A percentile compares a stretch with the other conserved stretches of the same genome.
These are phyloP conservation scores for Filosporella fistucella DNA, from an alignment of 495 filamentous ascomycete species.

Conservation along the genomic window DNA sequence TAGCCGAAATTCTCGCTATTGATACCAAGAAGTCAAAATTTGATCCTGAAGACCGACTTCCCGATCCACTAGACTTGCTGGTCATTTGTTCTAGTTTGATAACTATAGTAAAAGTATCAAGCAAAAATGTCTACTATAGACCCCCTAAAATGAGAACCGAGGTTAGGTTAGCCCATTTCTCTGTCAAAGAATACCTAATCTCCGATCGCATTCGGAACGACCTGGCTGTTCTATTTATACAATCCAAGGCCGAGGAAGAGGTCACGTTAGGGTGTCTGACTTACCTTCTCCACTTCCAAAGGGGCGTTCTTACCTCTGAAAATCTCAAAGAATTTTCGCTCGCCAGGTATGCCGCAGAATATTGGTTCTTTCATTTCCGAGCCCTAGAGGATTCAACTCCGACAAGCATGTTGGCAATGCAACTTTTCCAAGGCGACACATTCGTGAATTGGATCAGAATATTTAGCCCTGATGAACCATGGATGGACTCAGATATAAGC, in stretches of 20 bases:
- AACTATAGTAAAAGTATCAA: neutral
- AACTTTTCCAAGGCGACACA: neutral
- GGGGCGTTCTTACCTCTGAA: no score
- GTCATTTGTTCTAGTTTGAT: constrained; percentile 26
- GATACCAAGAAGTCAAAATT: constrained; percentile 15
- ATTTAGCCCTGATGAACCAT: neutral
- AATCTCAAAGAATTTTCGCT: neutral
- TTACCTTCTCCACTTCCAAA: neutral
- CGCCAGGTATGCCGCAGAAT: neutral
- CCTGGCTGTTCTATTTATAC: neutral
- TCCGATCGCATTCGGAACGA: neutral
- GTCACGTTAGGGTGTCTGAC: neutral
- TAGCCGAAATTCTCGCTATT: constrained; percentile 26
- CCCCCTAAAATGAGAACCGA: no score
- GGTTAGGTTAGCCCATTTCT: constrained; percentile 31
- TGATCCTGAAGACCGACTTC: constrained; percentile 20
- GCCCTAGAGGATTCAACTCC: neutral
- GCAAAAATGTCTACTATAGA: no score
- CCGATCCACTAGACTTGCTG: constrained; percentile 21
- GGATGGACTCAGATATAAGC: neutral
- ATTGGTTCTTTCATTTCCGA: neutral
- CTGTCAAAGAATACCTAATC: constrained; percentile 35
- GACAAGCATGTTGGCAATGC: neutral
- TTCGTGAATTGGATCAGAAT: neutral
- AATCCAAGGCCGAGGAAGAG: neutral